Evolutionary conservation across 345 rosid genomes (phyloP).

Genomic region (Stellera chamaejasme): DNA sequence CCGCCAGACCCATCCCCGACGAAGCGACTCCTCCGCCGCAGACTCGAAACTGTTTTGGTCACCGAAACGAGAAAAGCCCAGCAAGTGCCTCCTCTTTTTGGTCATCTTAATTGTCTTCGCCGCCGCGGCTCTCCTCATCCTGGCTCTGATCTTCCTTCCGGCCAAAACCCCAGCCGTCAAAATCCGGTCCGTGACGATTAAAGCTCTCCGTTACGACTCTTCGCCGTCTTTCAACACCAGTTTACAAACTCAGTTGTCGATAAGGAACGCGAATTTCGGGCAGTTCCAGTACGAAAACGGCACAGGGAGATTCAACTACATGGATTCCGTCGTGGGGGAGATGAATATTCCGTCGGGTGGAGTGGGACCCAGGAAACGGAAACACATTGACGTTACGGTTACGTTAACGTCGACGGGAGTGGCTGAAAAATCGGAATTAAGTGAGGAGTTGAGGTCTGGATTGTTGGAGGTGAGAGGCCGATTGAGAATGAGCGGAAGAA

Average conservation of each 20-base stretch:
- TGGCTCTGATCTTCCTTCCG: constrained; percentile 18
- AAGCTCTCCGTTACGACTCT: constrained; percentile 13
- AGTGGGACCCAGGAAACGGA: constrained; percentile 22
- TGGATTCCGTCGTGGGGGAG: constrained; percentile 19
- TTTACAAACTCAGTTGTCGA: constrained; percentile 14
- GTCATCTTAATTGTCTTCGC: constrained; percentile 19
- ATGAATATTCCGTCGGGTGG: constrained; percentile 15
- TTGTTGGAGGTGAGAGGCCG: constrained; percentile 23
- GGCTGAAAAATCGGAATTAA: constrained; percentile 11
- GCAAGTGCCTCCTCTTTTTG: constrained; percentile 30
- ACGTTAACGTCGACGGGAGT: constrained; percentile 17
- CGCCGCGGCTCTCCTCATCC: constrained; percentile 10
- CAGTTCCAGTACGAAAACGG: constrained; percentile 25
- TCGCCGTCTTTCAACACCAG: constrained; percentile 22
- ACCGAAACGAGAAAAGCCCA: constrained; percentile 1
- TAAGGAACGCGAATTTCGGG: constrained; percentile 36
- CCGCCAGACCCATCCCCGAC: background rate
- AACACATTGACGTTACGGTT: constrained; percentile 17
- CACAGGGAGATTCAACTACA: constrained; percentile 16
- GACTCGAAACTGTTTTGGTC: constrained; percentile 5
- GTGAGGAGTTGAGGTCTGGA: constrained; percentile 26
- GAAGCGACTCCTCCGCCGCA: constrained; percentile 26
- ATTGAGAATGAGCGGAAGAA: constrained; percentile 25
- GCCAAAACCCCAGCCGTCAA: constrained; percentile 20
- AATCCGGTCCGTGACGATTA: constrained; percentile 14